Base-by-base conservation (phyloP, 192 early-diverging fungal genomes). In the Gryganskiella cystojenkinii region DNA sequence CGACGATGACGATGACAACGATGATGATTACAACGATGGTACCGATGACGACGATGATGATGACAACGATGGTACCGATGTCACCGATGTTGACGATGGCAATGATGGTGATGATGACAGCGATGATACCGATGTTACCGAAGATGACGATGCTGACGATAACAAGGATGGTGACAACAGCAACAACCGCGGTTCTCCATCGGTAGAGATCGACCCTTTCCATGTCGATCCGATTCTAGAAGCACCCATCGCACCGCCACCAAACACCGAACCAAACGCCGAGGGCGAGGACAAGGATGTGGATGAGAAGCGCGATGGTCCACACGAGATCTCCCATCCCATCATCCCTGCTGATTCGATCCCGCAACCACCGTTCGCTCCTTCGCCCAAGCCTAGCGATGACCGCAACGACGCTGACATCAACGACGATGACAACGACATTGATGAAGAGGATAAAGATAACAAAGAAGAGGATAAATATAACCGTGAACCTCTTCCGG, bases 31-130 rank as follows among this genome's bases (percentile, higher is more conserved):
- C 19, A 33, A 42, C 13, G 34, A 56, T 35, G 33, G 35, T 28
- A 14, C 13, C 33, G 54, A 56, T 33, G 60, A 61, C 17, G 45
- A 58, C 22, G 37, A 58, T 6, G 37, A n/a, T 25, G 57, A 59
- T 28, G 25, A 44, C 19, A 17, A 40, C 27, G 42, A 20, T 44
- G 37, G 4, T 59, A 22, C 20, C 19, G 57, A 17, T 14, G 52
- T 11, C 14, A 13, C 34, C 19, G 30, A 31, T 4, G 37, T n/a
- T 22, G 46, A 43, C 50, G 15, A 64, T 2, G 27, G 40, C 62
- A 28, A 46, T n/a, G 24, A 31, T 4, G 37, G 13, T 40, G 7
- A 40, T 5, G 13, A 5, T 40, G 37, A 40, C 13, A 13, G 37
- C 37, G 7, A 5, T 40, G 37, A 13, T 40, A 9, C 37, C 37